Percentiles rank a stretch among this genome's conserved stretches.
Evolutionary conservation across 257 asterid species (phyloP).

Genomic region (Ligustrum vulgare): DNA sequence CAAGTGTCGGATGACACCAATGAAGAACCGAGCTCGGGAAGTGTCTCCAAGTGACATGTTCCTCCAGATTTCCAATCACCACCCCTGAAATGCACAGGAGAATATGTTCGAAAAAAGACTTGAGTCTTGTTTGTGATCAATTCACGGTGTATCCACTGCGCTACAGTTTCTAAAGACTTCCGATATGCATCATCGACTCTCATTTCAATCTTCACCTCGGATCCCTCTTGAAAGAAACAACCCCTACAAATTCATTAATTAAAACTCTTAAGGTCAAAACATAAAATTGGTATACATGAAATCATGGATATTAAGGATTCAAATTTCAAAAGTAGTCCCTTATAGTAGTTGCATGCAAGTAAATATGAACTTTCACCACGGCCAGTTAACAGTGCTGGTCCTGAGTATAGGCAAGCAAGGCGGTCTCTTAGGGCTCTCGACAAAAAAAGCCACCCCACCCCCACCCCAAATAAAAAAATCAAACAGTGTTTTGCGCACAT

Average conservation of each 20-base stretch:
- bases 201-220: slow-evolving; percentile 72
- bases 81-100: slow-evolving; percentile 97
- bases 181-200: slow-evolving; percentile 59
- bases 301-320: neutral
- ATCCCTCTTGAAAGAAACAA: slow-evolving; percentile 90
- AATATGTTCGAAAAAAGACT: slow-evolving; percentile 82
- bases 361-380: neutral
- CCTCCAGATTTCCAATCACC: slow-evolving; percentile 92
- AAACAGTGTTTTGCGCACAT: no score
- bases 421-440: no score
- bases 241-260: slow-evolving; percentile 53
- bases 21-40: slow-evolving; percentile 72
- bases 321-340: neutral
- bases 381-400: neutral
- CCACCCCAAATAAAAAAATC: no score
- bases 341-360: neutral
- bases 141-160: slow-evolving; percentile 56
- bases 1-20: slow-evolving; percentile 69
- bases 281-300: neutral
- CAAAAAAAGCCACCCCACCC: no score
- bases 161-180: slow-evolving; percentile 65
- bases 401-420: no score
- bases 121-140: slow-evolving; percentile 61
- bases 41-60: slow-evolving; percentile 70
- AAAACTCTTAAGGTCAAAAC: slow-evolving; percentile 6